phyloP scores from a whole-genome alignment of 148 eudicot species.

The Beta vulgaris region DNA sequence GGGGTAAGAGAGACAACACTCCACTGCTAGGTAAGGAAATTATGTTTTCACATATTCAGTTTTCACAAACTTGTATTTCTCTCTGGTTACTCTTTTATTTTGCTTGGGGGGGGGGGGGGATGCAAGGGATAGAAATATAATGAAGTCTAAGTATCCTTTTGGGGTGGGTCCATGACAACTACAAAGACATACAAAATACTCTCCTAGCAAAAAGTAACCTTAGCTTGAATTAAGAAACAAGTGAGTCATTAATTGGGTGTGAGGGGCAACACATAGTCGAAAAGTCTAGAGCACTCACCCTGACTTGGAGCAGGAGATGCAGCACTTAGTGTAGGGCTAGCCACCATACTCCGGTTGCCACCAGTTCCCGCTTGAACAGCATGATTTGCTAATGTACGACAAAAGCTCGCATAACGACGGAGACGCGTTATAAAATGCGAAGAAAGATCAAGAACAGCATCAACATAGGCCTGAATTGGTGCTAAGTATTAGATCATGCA shows the following conservation, averaged over 20 bases:
- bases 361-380: conserved; percentile 86
- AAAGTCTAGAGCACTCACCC: conserved; percentile 47
- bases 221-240: not conserved
- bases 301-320: conserved; percentile 71
- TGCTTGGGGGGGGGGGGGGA: not conserved
- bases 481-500: conserved; percentile 11
- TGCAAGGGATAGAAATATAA: too few relatives aligned
- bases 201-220: not conserved
- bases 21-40: not conserved
- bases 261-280: not conserved
- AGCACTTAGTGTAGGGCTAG: conserved; percentile 84
- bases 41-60: not conserved
- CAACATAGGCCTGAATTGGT: conserved; percentile 84
- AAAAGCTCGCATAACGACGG: conserved; percentile 97
- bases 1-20: not conserved
- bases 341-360: conserved; percentile 81
- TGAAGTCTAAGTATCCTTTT: too few relatives aligned
- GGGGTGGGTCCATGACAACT: not conserved
- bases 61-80: not conserved
- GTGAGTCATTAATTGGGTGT: not conserved
- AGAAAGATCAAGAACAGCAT: conserved; percentile 92
- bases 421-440: conserved; percentile 97
- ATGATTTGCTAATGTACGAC: conserved; percentile 95
- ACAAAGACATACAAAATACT: not conserved
- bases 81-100: not conserved